These are phyloP conservation scores for Trichoderma sp. DNA, from an alignment of 2,329 filamentous ascomycete genomes.

Conservation along the genomic window DNA sequence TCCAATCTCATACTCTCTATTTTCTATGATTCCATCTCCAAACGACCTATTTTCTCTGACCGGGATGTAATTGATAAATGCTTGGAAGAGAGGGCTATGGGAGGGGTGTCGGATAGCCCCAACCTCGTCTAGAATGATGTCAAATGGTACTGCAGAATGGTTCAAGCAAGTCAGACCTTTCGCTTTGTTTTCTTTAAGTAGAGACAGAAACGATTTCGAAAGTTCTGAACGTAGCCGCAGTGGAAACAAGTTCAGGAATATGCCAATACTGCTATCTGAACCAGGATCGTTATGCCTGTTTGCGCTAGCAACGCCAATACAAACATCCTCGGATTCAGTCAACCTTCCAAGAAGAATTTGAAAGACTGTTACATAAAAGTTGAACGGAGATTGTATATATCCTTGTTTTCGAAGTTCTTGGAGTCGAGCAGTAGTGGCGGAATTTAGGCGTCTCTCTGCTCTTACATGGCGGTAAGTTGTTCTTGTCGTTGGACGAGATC, in stretches of 20 bases:
- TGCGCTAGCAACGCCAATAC: constrained; percentile 48
- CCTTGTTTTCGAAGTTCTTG: neutral
- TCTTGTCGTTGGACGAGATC: neutral
- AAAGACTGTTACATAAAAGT: neutral
- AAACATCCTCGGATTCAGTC: constrained; percentile 34
- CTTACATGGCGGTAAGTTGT: neutral
- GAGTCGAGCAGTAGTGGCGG: neutral
- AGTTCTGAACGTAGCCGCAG: constrained; percentile 26
- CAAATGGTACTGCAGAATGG: constrained; percentile 43
- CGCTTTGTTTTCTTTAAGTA: neutral
- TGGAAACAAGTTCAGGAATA: constrained; percentile 49
- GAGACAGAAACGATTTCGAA: neutral
- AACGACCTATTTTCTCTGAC: constrained; percentile 23
- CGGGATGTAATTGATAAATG: constrained; percentile 34
- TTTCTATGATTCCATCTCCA: constrained; percentile 17
- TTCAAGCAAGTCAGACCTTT: constrained; percentile 21
- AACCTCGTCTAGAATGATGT: constrained; percentile 45
- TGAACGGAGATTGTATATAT: neutral
- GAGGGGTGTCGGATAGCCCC: constrained; percentile 37
- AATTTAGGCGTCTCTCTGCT: neutral
- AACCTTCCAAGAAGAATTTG: neutral
- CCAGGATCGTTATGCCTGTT: constrained; percentile 37
- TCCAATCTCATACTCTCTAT: constrained; percentile 22
- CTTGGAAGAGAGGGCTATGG: constrained; percentile 49
- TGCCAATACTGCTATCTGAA: constrained; percentile 39